A percentile compares a stretch with the other conserved stretches of the same genome.
Conservation (phyloP, 768 basidiomycete species). For the Kwoniella mangroviensis region DNA sequence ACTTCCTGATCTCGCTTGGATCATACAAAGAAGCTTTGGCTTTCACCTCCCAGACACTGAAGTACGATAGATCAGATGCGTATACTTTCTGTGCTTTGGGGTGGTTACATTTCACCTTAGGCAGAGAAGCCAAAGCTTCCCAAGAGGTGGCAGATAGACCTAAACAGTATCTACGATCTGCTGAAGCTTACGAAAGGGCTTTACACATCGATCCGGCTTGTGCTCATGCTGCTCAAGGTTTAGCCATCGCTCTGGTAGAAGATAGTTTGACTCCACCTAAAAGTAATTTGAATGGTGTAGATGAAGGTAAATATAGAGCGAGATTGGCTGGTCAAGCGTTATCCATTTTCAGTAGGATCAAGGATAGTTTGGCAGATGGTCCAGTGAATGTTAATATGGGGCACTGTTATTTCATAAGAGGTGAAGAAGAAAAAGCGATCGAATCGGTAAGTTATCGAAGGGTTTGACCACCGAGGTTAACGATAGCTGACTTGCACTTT, state of each 20-base stretch:
- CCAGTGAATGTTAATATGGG: conserved; percentile 96
- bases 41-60: conserved; percentile 86
- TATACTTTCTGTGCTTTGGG: conserved; percentile 90
- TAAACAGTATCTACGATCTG: conserved; percentile 76
- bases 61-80: conserved; percentile 82
- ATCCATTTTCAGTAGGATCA: conserved; percentile 84
- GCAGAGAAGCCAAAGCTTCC: conserved; percentile 73
- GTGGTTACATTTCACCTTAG: conserved; percentile 81
- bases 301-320: conserved; percentile 70
- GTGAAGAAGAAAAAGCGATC: conserved; percentile 94
- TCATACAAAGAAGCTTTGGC: conserved; percentile 67
- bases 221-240: conserved; percentile 90
- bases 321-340: conserved; percentile 79
- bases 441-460: conserved; percentile 71
- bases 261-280: conserved; percentile 72
- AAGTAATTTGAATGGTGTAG: conserved; percentile 63
- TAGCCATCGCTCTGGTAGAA: conserved; percentile 92
- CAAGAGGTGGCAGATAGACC: conserved; percentile 71
- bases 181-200: conserved; percentile 92
- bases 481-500: conserved; percentile 5
- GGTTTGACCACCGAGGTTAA: too few species aligned
- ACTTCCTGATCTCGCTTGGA: conserved; percentile 83
- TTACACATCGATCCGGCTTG: conserved; percentile 80
- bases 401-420: conserved; percentile 88
- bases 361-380: conserved; percentile 79